Evolutionary conservation across 116 monocot species (phyloP), one percentile per base, ranked within the genome.

Genomic region (Iris pallida): DNA sequence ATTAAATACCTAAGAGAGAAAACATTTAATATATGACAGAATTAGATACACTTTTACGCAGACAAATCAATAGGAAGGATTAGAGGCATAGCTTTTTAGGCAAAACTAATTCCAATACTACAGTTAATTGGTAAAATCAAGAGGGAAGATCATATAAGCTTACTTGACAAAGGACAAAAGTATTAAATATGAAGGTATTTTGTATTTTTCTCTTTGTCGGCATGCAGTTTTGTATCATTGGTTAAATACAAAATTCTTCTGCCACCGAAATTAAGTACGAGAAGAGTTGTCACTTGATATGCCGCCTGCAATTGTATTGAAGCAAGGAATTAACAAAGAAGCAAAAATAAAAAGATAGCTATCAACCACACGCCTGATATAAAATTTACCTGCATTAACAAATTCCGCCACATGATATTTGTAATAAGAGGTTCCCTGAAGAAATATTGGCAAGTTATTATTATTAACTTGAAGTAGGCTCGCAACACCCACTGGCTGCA

Each of bases 361-460:
- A 48, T n/a, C n/a, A n/a, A n/a, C n/a, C n/a, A n/a, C n/a, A n/a
- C n/a, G n/a, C n/a, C n/a, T 45, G 16, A 53, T n/a, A 53, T 66
- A 45, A 15, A 47, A 48, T 16, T 66, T 69, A 82, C 91, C 78
- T 91, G 91, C 44, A 91, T 65, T 14, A 80, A 51, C 30, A 91
- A 18, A 74, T 91, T 91, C 75, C 91, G 80, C 91, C 91, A 91
- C 87, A 91, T 87, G 71, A 91, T 78, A 60, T 91, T 91, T 57
- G 91, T 91, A 16, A 91, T 74, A 15, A 91, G 79, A 47, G 87
- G 87, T 73, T 91, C 91, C 71, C 91, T 88, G 69, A 19, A 7
- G 20, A 47, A 53, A 16, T 5, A 49, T 61, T 17, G 16, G 14
- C 15, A 45, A 48, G 16, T 8, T 12, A n/a, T n/a, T n/a, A n/a